phyloP scores from a whole-genome alignment of 257 asterid genomes.

The Phtheirospermum japonicum region DNA sequence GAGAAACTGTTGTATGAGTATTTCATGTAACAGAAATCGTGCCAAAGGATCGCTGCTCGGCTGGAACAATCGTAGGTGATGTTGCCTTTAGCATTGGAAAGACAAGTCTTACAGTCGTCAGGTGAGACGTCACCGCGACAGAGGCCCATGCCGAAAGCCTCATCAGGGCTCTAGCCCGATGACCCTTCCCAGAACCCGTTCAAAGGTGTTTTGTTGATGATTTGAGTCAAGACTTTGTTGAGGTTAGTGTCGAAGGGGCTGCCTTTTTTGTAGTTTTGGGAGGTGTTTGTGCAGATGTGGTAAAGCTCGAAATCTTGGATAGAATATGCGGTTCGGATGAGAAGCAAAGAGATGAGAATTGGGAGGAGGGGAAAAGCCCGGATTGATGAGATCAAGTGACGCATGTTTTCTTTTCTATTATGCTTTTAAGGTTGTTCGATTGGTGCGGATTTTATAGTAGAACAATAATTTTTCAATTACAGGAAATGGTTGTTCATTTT shows the following conservation, averaged over 20 bases:
- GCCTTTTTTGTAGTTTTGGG: background rate
- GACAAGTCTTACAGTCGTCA: background rate
- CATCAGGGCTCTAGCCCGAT: background rate
- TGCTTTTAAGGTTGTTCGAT: background rate
- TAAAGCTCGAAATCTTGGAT: background rate
- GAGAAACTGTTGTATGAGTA: background rate
- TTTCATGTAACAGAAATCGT: background rate
- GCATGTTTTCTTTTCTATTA: background rate
- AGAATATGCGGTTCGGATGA: background rate
- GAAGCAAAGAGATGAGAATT: background rate
- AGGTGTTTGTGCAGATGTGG: background rate
- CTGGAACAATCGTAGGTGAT: background rate
- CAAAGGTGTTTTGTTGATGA: background rate
- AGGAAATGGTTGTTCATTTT: no score
- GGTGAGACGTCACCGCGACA: background rate
- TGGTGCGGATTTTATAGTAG: background rate
- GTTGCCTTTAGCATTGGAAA: background rate
- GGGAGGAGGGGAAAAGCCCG: background rate
- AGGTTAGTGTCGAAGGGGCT: background rate
- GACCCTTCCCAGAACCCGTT: background rate
- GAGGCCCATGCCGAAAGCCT: background rate
- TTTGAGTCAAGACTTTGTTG: background rate
- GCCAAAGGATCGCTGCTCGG: background rate
- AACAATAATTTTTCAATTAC: no score
- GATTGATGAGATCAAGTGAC: no score